These are phyloP conservation scores for Lyophyllum semitale DNA, from an alignment of 768 basidiomycete genomes.

Conservation along the genomic window DNA sequence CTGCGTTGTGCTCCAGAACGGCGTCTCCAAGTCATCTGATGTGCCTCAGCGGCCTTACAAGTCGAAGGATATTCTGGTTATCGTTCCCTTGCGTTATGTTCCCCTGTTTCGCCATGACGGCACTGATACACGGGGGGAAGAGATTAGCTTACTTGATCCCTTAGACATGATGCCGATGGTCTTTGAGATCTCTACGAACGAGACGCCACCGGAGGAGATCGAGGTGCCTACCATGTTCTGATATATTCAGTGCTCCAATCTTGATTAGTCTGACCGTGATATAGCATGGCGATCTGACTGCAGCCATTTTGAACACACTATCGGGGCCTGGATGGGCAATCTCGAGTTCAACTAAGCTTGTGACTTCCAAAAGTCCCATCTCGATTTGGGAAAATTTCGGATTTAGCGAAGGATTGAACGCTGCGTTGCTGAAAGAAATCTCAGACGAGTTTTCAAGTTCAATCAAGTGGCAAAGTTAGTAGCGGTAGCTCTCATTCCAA, in stretches of 20 bases:
- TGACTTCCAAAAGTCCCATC: conserved; percentile 33
- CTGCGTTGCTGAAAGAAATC: conserved; percentile 38
- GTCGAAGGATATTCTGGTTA: conserved; percentile 42
- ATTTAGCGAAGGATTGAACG: conserved; percentile 34
- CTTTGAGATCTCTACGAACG: conserved; percentile 27
- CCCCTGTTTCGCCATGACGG: conserved; percentile 47
- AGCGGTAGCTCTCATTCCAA: not conserved
- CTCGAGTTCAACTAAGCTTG: conserved; percentile 22
- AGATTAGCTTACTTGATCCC: conserved; percentile 55
- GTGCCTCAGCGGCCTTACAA: conserved; percentile 25
- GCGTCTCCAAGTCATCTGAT: conserved; percentile 26
- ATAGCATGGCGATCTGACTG: conserved; percentile 31
- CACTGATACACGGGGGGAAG: conserved; percentile 28
- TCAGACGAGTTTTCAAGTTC: conserved; percentile 49
- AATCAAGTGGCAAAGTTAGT: conserved; percentile 54
- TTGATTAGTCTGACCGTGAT: not conserved
- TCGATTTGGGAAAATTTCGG: conserved; percentile 48
- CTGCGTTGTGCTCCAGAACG: conserved; percentile 38
- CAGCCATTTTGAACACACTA: conserved; percentile 27
- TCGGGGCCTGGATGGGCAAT: conserved; percentile 27
- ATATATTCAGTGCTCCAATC: not conserved
- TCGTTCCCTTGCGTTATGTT: conserved; percentile 45
- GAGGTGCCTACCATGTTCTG: conserved; percentile 10
- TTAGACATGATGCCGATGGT: conserved; percentile 52
- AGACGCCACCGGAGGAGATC: not conserved